Evolutionary conservation across 2,329 filamentous ascomycete species (phyloP).

Genomic region (Exophiala alcalophila): DNA sequence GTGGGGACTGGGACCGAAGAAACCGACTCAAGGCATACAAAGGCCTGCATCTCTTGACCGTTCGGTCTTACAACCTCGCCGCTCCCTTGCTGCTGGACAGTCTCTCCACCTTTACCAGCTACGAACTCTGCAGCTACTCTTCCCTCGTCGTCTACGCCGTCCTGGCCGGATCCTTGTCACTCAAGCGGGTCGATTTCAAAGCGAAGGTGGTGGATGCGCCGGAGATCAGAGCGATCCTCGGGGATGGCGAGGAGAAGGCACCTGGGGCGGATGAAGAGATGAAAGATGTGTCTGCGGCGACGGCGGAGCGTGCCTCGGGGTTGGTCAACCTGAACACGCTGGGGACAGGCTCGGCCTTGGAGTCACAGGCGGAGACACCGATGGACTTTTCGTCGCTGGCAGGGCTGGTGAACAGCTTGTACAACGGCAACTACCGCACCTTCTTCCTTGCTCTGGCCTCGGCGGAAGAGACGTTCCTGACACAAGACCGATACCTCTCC

Average conservation of each 20-base stretch:
- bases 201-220: slow-evolving; percentile 97
- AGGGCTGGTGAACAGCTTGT: slow-evolving; percentile 83
- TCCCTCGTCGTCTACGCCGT: slow-evolving; percentile 93
- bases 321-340: slow-evolving; percentile 87
- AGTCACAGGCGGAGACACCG: slow-evolving; percentile 69
- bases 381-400: slow-evolving; percentile 88
- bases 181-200: slow-evolving; percentile 98
- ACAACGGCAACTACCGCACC: slow-evolving; percentile 87
- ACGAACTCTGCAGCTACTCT: slow-evolving; percentile 97
- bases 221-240: slow-evolving; percentile 95
- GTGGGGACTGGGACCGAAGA: slow-evolving; percentile 96
- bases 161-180: slow-evolving; percentile 85
- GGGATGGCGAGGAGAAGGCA: slow-evolving; percentile 82
- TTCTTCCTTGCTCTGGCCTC: slow-evolving; percentile 88
- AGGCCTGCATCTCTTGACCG: slow-evolving; percentile 85
- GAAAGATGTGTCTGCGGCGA: slow-evolving; percentile 57
- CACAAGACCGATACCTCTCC: slow-evolving; percentile 88
- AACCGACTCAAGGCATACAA: slow-evolving; percentile 99
- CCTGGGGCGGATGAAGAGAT: slow-evolving; percentile 77
- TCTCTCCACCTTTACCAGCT: slow-evolving; percentile 95
- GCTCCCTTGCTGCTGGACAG: slow-evolving; percentile 94
- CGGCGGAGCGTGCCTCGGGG: slow-evolving; percentile 57
- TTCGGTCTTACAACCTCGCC: slow-evolving; percentile 83
- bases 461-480: slow-evolving; percentile 92
- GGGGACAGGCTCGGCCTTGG: slow-evolving; percentile 60